Conservation (phyloP, 768 basidiomycete genomes). For the Fomitopsis serialis region DNA sequence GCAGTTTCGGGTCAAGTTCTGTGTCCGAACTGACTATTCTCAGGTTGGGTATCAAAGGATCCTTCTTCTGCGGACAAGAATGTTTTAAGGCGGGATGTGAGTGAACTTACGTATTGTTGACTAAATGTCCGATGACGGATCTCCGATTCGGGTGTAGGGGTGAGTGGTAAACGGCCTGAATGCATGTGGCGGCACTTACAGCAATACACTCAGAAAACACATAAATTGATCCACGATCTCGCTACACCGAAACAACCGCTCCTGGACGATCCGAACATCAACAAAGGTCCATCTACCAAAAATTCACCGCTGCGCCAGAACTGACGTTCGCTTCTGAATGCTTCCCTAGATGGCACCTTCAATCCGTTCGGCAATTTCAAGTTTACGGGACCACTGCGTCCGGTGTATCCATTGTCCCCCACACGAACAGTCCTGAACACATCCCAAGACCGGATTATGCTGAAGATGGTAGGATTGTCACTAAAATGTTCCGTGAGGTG, state of each 20-base stretch:
- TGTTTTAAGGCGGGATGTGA: slow-evolving; percentile 95
- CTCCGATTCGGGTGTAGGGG: slow-evolving; percentile 8
- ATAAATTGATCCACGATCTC: slow-evolving; percentile 72
- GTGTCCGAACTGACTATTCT: slow-evolving; percentile 11
- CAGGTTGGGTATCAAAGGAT: slow-evolving; percentile 77
- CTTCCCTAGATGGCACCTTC: slow-evolving; percentile 58
- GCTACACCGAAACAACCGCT: slow-evolving; percentile 30
- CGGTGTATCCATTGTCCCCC: slow-evolving; percentile 83
- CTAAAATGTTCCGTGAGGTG: slow-evolving; percentile 25
- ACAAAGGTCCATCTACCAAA: no score
- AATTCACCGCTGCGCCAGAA: no score
- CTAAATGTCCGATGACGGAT: not conserved
- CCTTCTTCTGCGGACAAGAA: slow-evolving; percentile 91
- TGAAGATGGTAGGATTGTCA: slow-evolving; percentile 48
- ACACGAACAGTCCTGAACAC: slow-evolving; percentile 74
- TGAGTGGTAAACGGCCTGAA: slow-evolving; percentile 1
- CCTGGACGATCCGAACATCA: slow-evolving; percentile 21
- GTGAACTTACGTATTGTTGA: slow-evolving; percentile 23
- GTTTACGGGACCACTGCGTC: slow-evolving; percentile 79
- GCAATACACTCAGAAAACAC: slow-evolving; percentile 55
- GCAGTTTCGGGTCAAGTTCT: slow-evolving; percentile 1
- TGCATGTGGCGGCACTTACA: not conserved
- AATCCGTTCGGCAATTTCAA: slow-evolving; percentile 73
- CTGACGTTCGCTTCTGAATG: not conserved
- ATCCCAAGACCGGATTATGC: slow-evolving; percentile 91